phyloP scores from a whole-genome alignment of 2,329 filamentous ascomycete genomes.

The Colletotrichum orchidophilum region DNA sequence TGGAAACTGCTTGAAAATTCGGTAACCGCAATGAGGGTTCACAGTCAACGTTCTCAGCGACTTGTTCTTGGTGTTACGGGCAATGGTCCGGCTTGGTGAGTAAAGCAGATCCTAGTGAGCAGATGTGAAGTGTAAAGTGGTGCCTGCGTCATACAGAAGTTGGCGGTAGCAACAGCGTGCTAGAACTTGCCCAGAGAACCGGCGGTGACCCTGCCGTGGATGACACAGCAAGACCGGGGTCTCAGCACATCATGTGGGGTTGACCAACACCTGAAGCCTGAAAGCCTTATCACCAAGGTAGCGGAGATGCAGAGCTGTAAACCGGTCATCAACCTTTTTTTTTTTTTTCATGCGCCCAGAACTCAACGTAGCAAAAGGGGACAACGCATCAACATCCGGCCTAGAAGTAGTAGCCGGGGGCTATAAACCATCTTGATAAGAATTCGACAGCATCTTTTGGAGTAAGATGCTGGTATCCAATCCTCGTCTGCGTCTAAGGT shows the following conservation, averaged over 20 bases:
- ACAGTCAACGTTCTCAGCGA: neutral
- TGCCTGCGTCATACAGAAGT: slow-evolving; percentile 20
- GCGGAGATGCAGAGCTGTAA: neutral
- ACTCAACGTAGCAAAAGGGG: no score
- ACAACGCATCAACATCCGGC: no score
- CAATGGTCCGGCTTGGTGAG: slow-evolving; percentile 5
- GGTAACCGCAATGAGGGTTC: neutral
- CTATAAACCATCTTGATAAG: neutral
- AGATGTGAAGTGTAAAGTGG: slow-evolving; percentile 13
- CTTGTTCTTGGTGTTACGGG: slow-evolving; percentile 8
- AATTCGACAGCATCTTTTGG: neutral
- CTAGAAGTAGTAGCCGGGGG: neutral
- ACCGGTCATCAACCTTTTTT: neutral
- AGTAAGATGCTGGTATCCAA: no score
- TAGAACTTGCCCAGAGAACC: slow-evolving; percentile 15
- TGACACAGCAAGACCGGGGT: slow-evolving; percentile 12
- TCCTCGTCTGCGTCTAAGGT: neutral
- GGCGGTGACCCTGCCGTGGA: slow-evolving; percentile 24
- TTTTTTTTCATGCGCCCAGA: neutral
- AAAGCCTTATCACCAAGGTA: neutral
- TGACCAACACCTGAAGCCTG: neutral
- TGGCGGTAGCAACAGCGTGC: neutral
- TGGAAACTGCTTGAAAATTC: neutral
- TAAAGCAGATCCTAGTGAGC: slow-evolving; percentile 15
- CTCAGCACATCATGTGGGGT: slow-evolving; percentile 1